Base-by-base conservation (phyloP, 2,329 filamentous ascomycete genomes). In the Xylariales sp. region DNA sequence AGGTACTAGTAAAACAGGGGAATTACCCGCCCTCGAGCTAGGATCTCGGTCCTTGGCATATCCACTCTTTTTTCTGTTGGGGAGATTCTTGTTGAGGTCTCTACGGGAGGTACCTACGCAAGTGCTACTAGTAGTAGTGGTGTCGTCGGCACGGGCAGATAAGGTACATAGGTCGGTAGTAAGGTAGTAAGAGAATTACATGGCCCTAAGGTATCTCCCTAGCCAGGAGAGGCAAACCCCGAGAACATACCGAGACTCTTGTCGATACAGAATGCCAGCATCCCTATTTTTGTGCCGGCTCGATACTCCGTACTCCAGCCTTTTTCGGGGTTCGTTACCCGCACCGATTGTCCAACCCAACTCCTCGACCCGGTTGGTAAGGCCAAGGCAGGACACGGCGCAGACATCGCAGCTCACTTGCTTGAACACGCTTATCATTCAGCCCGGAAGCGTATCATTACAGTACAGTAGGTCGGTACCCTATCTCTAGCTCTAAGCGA, bases 11-110 rank as follows among this genome's bases (percentile, higher is more conserved):
- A 23, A 39, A 23, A 45, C 57, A 50, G 46, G 57, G 57, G 54
- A 30, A 41, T 16, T 50, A 49, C 32, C 57, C 57, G 57, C 57
- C 12, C 18, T 16, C 45, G n/a, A 49, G 18, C 52, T 32, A 52
- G 43, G 43, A 12, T 46, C 18, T 18, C 23, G 18, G 43, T 39
- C 14, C 60, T 56, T 49, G 60, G 52, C 60, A 55, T 18, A 9
- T 7, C 30, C 60, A 48, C 34, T 62, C 32, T 16, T 43, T 53
- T 62, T 63, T 63, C 60, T 63, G 60, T 63, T 63, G 60, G 60
- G 60, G 60, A 63, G 3, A 56, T 56, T 63, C 60, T 63, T 63
- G 60, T 63, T 63, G 60, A 56, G 60, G 34, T 18, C 14, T 30
- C 48, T 43, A n/a, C 12, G 23, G 23, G 23, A 23, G 23, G 23